Conservation (phyloP, 78 protist species). For the Planoprotostelium fungivorum region DNA sequence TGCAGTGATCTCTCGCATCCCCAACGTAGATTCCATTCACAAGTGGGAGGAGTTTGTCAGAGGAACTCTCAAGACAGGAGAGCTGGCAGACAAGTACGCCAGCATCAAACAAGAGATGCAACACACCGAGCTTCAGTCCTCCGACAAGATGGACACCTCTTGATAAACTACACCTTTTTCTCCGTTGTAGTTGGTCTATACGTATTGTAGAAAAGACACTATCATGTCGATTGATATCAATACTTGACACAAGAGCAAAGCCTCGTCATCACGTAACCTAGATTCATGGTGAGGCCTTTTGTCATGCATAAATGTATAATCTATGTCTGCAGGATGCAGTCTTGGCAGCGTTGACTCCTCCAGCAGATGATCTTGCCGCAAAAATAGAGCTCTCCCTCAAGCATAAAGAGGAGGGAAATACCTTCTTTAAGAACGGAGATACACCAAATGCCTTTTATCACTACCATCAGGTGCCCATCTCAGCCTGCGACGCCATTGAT, state of each 20-base stretch:
- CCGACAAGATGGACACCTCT: neutral
- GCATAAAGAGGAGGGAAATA: constrained; percentile 34
- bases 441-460: constrained; percentile 18
- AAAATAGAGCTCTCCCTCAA: constrained; percentile 17
- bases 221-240: no score
- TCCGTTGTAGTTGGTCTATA: no score
- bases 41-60: constrained; percentile 66
- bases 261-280: no score
- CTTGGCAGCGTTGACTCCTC: no score
- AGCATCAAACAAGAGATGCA: neutral
- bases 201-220: no score
- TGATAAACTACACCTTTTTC: no score
- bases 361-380: neutral
- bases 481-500: no score
- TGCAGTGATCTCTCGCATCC: constrained; percentile 52
- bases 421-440: constrained; percentile 16
- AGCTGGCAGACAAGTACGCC: constrained; percentile 10
- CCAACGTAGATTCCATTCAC: constrained; percentile 42
- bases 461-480: constrained; percentile 29
- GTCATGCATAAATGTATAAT: no score
- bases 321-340: no score
- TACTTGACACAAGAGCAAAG: no score
- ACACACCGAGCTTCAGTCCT: neutral
- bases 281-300: no score
- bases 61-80: constrained; percentile 15